Conservation (phyloP, 2,329 filamentous ascomycete species). For the Phaeophleospora eucalypticola region DNA sequence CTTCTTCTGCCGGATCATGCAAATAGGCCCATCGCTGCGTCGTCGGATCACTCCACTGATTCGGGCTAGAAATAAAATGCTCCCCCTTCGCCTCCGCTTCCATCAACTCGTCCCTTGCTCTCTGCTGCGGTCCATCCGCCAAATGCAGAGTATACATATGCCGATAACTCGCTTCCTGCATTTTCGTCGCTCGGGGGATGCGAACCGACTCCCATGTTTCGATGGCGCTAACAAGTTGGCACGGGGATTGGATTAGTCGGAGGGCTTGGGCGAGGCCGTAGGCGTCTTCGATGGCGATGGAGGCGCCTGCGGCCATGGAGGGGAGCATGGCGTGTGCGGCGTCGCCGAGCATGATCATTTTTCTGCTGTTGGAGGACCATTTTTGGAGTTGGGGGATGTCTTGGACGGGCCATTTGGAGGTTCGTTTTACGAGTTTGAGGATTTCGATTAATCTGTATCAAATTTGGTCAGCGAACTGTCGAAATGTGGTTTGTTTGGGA, state of each 20-base stretch:
- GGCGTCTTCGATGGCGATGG: conserved; percentile 1
- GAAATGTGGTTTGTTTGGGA: too few species aligned
- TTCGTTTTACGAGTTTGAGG: neutral
- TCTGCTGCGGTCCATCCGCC: neutral
- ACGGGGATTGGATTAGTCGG: neutral
- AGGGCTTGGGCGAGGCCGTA: neutral
- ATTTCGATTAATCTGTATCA: neutral
- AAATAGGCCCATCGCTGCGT: conserved; percentile 1
- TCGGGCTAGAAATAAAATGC: neutral
- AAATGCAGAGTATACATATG: conserved; percentile 2
- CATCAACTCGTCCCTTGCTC: neutral
- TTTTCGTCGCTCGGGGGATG: neutral
- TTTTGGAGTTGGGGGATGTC: neutral
- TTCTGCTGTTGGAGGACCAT: neutral
- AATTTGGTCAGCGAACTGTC: neutral
- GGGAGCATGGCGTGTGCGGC: neutral
- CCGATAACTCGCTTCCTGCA: neutral
- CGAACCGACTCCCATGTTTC: neutral
- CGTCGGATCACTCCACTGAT: conserved; percentile 1
- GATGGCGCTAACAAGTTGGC: neutral
- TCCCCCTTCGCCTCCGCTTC: neutral
- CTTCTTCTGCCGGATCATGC: conserved; percentile 2
- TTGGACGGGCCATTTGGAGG: conserved; percentile 1
- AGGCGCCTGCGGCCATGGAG: neutral
- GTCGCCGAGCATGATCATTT: conserved; percentile 1